These are phyloP conservation scores for Austropuccinia psidii DNA, from an alignment of 1,284 basidiomycete species.

Conservation along the genomic window DNA sequence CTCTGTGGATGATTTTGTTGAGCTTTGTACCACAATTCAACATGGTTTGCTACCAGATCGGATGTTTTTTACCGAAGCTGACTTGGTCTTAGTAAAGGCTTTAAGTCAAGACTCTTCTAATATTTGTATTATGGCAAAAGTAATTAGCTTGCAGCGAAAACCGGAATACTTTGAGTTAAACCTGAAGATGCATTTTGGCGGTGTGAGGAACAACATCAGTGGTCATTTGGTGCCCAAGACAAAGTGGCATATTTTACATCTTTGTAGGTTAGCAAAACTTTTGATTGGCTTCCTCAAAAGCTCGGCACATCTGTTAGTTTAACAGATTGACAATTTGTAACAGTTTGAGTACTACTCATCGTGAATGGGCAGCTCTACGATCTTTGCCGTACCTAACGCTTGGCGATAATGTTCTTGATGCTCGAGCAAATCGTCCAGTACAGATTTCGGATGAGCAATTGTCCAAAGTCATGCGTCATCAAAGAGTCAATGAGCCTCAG, in stretches of 20 bases:
- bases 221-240: constrained; percentile 54
- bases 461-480: constrained; percentile 60
- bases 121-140: constrained; percentile 60
- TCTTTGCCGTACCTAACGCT: constrained; percentile 76
- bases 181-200: constrained; percentile 50
- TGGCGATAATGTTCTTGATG: constrained; percentile 61
- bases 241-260: constrained; percentile 68
- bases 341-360: constrained; percentile 80
- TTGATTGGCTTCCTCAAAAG: no score
- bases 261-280: constrained; percentile 61
- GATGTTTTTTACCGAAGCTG: constrained; percentile 37
- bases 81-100: constrained; percentile 35
- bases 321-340: background rate
- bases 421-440: constrained; percentile 53
- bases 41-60: constrained; percentile 34
- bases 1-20: constrained; percentile 64
- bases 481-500: constrained; percentile 86
- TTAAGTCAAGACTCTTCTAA: constrained; percentile 4
- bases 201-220: constrained; percentile 48
- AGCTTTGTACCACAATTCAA: constrained; percentile 60
- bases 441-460: constrained; percentile 56
- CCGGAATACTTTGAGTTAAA: constrained; percentile 52
- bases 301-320: background rate
- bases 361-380: constrained; percentile 82
- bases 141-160: constrained; percentile 59